A percentile compares a stretch with the other conserved stretches of the same genome.
Conservation (phyloP, 495 filamentous ascomycete species). For the Amniculicola lignicola region DNA sequence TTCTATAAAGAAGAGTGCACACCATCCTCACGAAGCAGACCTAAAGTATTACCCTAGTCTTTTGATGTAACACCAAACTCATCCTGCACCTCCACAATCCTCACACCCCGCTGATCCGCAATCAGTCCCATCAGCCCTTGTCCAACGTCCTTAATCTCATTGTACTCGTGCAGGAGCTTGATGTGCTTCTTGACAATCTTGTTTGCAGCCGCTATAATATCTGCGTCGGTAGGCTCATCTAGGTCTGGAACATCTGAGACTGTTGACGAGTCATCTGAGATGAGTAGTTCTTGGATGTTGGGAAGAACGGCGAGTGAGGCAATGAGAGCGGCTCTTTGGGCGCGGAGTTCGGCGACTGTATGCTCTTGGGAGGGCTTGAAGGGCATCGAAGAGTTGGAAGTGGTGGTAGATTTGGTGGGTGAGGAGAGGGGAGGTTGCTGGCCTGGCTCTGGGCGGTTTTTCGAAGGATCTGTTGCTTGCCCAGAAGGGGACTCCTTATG, state of each 20-base stretch:
- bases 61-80: slow-evolving; percentile 47
- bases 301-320: slow-evolving; percentile 23
- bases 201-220: slow-evolving; percentile 35
- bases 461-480: too few relatives aligned
- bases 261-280: neutral
- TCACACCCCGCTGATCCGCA: slow-evolving; percentile 65
- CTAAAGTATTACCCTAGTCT: too few relatives aligned
- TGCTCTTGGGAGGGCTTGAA: slow-evolving; percentile 11
- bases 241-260: slow-evolving; percentile 9
- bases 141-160: slow-evolving; percentile 72
- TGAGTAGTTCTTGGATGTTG: slow-evolving; percentile 9
- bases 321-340: slow-evolving; percentile 21
- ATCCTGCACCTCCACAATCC: slow-evolving; percentile 60
- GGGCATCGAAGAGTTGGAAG: neutral
- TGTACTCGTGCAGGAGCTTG: slow-evolving; percentile 67
- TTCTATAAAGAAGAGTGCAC: too few relatives aligned
- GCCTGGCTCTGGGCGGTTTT: too few relatives aligned
- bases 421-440: too few relatives aligned
- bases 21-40: too few relatives aligned
- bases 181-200: slow-evolving; percentile 64
- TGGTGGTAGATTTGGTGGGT: neutral
- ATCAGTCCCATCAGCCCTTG: slow-evolving; percentile 71
- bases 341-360: slow-evolving; percentile 16
- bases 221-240: slow-evolving; percentile 27
- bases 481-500: too few relatives aligned